Evolutionary conservation across 2,329 filamentous ascomycete species (phyloP), one percentile per base, ranked within the genome.

Genomic region (Thermomyces lanuginosus): DNA sequence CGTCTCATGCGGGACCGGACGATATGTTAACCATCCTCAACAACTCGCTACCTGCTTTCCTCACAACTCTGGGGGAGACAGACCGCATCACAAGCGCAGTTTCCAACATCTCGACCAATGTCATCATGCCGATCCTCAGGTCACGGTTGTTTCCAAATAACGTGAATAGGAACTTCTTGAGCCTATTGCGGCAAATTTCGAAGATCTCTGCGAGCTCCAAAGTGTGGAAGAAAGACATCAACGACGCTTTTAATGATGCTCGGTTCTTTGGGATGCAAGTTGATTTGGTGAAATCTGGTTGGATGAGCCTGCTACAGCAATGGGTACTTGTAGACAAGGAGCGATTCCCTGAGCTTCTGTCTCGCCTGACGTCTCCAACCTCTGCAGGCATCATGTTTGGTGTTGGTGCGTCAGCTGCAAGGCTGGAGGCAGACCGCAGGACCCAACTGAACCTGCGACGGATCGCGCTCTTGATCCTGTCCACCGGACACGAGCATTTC

Each of bases 351-450:
- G 89, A 98, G 35, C 60, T 93, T 3, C 55, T 95, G 6, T 63
- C 69, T 19, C 76, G 82, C 11, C 68, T 98, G 35, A 74, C 74
- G 4, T 69, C 84, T 3, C 89, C 89, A 4, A 82, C 84, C 1
- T 86, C 84, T 8, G 89, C 91, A 0, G 89, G 89, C 6, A 91
- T 98, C 40, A 86, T 98, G 48, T 98, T 98, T 44, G 89, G 89
- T n/a, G 89, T 98, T 1, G 91, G 91, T 7, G 89, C 89, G 5
- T 83, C 81, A 12, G 91, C 84, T 22, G 89, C 89, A 18, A 69
- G 89, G 32, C 68, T 91, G n/a, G 89, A 98, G 54, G 83, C 91
- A 4, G 89, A 98, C 51, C 76, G 84, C 31, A 89, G 77, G 53
- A 83, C 84, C 1, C 86, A 95, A 52, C 66, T 92, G 16, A 92